Evolutionary conservation across 352 stramenopile genomes (phyloP), one percentile per base, ranked within the genome.

Genomic region (Globisporangium takayamanum): DNA sequence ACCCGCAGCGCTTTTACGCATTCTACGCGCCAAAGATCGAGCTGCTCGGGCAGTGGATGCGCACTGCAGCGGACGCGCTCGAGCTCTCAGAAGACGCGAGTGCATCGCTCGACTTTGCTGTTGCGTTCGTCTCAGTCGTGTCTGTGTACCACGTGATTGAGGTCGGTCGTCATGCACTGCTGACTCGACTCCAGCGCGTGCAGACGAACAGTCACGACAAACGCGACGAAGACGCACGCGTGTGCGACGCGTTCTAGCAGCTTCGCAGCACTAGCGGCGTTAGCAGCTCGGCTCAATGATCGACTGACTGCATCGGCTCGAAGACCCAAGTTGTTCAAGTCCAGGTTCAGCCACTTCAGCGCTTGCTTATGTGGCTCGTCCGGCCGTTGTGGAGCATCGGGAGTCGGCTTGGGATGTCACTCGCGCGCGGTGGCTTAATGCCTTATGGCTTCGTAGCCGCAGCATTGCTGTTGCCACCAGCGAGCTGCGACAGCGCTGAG

Each of bases 141-240:
- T 63, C 58, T 18, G 30, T 66, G 42, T 66, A 59, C 10, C 63
- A 66, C 20, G 25, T 62, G 20, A 51, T 69, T 6, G 63, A 66
- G 25, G 54, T 45, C 39, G 26, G 20, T n/a, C 55, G 47, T 16
- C 55, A n/a, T 15, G 37, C 36, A 11, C 15, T 61, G 18, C 15
- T 61, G 33, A 20, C 30, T 22, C 53, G 22, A 1, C 18, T 61
- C 0, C 55, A 47, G 41, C 26, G 15, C 15, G n/a, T 47, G 36
- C 45, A 36, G 45, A 45, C 41, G 44, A 25, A 8, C 22, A 16
- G 33, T 18, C 18, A 10, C 44, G 44, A 28, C 20, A 55, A 42
- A 22, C 18, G 33, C 12, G 20, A 37, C 8, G 30, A 18, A 10
- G 49, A 57, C 7, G 57, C 28, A 8, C 14, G n/a, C 11, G 26